phyloP scores from a whole-genome alignment of 139 green algal species.

The Auxenochlorella pyrenoidosa region DNA sequence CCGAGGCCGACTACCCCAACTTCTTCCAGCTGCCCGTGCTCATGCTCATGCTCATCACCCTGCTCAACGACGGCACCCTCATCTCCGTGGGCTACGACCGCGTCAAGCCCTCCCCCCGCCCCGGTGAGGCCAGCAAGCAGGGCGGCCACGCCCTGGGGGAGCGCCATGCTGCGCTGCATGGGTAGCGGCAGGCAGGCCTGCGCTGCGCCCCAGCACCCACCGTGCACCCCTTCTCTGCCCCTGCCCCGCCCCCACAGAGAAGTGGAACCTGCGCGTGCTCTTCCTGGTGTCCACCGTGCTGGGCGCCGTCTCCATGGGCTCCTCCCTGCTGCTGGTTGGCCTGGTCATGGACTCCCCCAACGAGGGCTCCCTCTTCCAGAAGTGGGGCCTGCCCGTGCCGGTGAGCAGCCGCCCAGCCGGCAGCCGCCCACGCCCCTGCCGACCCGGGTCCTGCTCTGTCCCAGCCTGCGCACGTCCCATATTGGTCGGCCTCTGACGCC shows the following conservation, averaged over 20 bases:
- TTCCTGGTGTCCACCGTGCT: slow-evolving; percentile 78
- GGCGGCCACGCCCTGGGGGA: no score
- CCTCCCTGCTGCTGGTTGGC: slow-evolving; percentile 83
- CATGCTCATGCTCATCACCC: slow-evolving; percentile 90
- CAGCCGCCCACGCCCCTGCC: not conserved
- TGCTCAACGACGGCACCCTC: slow-evolving; percentile 92
- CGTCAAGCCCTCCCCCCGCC: slow-evolving; percentile 72
- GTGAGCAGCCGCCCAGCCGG: not conserved
- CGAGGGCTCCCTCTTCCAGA: slow-evolving; percentile 41
- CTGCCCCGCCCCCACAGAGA: slow-evolving; percentile 10
- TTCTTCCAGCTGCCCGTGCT: slow-evolving; percentile 91
- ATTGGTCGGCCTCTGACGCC: not conserved
- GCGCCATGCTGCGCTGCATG: no score
- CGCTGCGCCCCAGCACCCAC: not conserved
- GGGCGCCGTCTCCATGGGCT: slow-evolving; percentile 73
- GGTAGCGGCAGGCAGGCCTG: no score
- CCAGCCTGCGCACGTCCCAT: no score
- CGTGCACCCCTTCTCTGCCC: not conserved
- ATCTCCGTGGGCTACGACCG: slow-evolving; percentile 91
- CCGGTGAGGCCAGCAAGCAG: slow-evolving; percentile 64
- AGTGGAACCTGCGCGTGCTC: slow-evolving; percentile 53
- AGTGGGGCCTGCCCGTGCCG: slow-evolving; percentile 56
- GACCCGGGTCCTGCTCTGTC: no score
- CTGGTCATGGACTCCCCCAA: slow-evolving; percentile 69
- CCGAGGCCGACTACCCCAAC: slow-evolving; percentile 45